Percentiles rank a stretch among this genome's conserved stretches.
Conservation (phyloP, 805 yeast genomes). For the Kodamaea kaohsiungensis region DNA sequence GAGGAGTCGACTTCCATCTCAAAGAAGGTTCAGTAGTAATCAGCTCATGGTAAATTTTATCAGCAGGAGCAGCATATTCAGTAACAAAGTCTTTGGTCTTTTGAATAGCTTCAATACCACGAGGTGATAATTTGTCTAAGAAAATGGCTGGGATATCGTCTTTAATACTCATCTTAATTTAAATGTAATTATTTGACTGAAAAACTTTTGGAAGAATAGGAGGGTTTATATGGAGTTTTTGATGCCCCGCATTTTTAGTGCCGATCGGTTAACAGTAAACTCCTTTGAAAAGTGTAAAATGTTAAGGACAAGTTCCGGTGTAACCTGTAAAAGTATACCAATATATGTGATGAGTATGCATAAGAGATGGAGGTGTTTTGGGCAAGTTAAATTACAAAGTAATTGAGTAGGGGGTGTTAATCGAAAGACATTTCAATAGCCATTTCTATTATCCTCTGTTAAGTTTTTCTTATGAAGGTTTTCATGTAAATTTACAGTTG, state of each 20-base stretch:
- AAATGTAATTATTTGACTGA: background rate
- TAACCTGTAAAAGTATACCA: background rate
- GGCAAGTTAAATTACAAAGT: no score
- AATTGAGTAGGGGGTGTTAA: no score
- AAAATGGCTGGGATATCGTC: slow-evolving; percentile 45
- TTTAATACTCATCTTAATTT: slow-evolving; percentile 15
- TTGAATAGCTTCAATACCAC: slow-evolving; percentile 40
- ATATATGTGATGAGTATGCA: background rate
- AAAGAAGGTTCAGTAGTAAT: slow-evolving; percentile 37
- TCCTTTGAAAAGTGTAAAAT: background rate
- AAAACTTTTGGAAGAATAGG: background rate
- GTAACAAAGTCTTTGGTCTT: slow-evolving; percentile 52
- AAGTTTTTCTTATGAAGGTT: no score
- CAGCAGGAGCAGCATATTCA: slow-evolving; percentile 58
- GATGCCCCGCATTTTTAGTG: slow-evolving; percentile 1
- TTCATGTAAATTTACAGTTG: no score
- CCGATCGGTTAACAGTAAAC: background rate
- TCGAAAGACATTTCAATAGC: no score
- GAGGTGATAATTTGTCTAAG: slow-evolving; percentile 35
- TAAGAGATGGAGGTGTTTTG: no score
- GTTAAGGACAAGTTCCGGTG: background rate
- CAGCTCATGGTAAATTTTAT: slow-evolving; percentile 43
- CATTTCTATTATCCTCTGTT: no score
- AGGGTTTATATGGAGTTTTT: background rate
- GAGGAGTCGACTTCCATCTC: slow-evolving; percentile 52